phyloP scores from a whole-genome alignment of 768 basidiomycete species.

The Amanita molliuscula region DNA sequence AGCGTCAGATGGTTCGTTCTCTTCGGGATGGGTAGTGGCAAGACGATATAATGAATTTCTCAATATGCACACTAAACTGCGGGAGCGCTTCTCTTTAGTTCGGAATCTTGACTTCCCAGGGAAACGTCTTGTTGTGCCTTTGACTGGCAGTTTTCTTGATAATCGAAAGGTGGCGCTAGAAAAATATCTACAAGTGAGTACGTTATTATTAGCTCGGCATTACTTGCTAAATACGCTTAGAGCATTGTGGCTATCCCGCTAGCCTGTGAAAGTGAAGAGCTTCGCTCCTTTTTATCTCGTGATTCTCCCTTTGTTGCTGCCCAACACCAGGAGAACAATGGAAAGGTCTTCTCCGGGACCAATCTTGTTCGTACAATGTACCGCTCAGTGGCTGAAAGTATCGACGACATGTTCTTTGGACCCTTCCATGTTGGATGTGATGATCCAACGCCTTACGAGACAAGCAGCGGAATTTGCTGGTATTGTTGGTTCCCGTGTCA shows the following conservation, averaged over 20 bases:
- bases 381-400: constrained; percentile 84
- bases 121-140: constrained; percentile 81
- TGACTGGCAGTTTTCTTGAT: constrained; percentile 86
- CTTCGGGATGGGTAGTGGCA: constrained; percentile 89
- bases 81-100: constrained; percentile 61
- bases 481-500: constrained; percentile 65
- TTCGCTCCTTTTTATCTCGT: constrained; percentile 79
- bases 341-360: constrained; percentile 46
- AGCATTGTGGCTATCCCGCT: constrained; percentile 60
- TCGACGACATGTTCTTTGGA: constrained; percentile 96
- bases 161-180: constrained; percentile 69
- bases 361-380: constrained; percentile 83
- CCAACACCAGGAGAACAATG: constrained; percentile 26
- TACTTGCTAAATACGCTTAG: constrained; percentile 26
- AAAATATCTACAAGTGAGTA: constrained; percentile 78
- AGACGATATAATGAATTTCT: constrained; percentile 93
- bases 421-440: constrained; percentile 94
- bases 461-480: constrained; percentile 88
- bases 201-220: neutral
- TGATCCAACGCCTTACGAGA: constrained; percentile 81
- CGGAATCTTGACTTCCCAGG: constrained; percentile 82
- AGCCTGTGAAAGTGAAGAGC: constrained; percentile 74
- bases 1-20: constrained; percentile 64
- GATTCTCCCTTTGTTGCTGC: constrained; percentile 74
- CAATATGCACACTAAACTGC: constrained; percentile 76